Base-by-base conservation (phyloP, 768 basidiomycete species). In the Heimioporus sp. region DNA sequence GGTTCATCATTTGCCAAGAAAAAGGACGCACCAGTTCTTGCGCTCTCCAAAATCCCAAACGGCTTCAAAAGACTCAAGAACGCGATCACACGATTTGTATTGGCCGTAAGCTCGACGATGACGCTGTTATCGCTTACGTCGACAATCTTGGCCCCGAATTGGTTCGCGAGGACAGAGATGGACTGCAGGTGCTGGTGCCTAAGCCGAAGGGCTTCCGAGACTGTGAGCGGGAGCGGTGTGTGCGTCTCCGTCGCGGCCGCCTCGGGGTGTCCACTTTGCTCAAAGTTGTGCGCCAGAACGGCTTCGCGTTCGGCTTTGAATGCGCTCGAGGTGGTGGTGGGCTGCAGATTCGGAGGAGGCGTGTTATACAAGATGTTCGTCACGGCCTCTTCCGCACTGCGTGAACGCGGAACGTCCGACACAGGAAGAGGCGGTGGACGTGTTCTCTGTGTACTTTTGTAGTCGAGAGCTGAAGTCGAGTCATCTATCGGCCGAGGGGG, bases 351-450 rank as follows among this genome's bases (percentile, higher is more conserved):
- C 5, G 92, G 91, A 20, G 92, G 90, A 10, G 92, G 92, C 3
- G 94, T 95, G 65, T 98, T 97, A 75, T 98, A 98, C 13, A 98
- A 75, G 61, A 98, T 98, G 65, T 98, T 98, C 31, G 93, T 95
- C 34, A 98, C 96, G 30, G 96, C 93, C 72, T 98, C 93, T 69
- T 97, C 94, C 17, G 95, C 95, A 10, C 80, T 87, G 43, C 92
- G 82, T 12, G 82, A 76, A 46, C 90, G 81, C 4, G 92, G 93
- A n/a, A 90, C 69, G 63, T 95, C 91, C 67, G 85, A 90, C 11
- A 81, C 79, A 0, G 94, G 94, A 13, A 97, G 78, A 16, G 92
- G 90, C 2, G 93, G 92, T 7, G 92, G 92, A 21, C 86, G 75
- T 49, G 75, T 74, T 52, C 79, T 78, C 54, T 92, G 90, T 8